Percentiles rank a stretch among this genome's conserved stretches.
Conservation (phyloP, 2,329 filamentous ascomycete species). For the Hymenoscyphus fraxineus region DNA sequence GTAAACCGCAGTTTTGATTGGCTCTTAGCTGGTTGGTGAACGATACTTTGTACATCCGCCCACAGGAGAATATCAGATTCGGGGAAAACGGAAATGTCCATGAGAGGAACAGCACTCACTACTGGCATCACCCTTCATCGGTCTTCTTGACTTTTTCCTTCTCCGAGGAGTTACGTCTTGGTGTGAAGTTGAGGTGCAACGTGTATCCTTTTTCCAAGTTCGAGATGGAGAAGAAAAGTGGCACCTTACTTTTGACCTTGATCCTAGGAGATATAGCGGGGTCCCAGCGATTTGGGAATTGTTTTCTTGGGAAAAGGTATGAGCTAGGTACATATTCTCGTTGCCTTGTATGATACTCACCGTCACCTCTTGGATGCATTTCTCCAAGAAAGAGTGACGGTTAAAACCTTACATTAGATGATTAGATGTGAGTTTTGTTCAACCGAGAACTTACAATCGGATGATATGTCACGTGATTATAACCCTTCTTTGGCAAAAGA, state of each 20-base stretch:
- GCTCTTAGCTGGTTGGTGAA: not conserved
- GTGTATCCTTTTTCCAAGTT: not conserved
- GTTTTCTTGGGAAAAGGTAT: not conserved
- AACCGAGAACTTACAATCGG: too few relatives aligned
- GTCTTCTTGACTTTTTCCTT: not conserved
- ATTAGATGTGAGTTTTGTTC: too few relatives aligned
- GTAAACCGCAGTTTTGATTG: too few relatives aligned
- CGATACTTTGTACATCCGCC: not conserved
- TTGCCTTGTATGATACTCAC: too few relatives aligned
- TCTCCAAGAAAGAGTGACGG: too few relatives aligned
- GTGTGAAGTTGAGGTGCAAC: not conserved
- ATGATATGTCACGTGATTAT: too few relatives aligned
- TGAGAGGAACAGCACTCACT: not conserved
- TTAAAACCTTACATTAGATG: too few relatives aligned
- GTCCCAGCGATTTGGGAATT: not conserved
- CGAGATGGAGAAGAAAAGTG: not conserved
- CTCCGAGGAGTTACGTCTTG: not conserved
- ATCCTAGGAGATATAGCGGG: not conserved
- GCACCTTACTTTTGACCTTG: not conserved
- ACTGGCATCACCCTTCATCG: not conserved
- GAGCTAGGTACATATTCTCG: too few relatives aligned
- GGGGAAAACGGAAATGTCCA: not conserved
- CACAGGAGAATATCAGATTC: not conserved
- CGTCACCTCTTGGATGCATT: too few relatives aligned
- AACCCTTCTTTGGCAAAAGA: too few relatives aligned